Evolutionary conservation across 805 yeast genomes (phyloP), one percentile per base, ranked within the genome.

Genomic region (Ogataea paradorogensis): DNA sequence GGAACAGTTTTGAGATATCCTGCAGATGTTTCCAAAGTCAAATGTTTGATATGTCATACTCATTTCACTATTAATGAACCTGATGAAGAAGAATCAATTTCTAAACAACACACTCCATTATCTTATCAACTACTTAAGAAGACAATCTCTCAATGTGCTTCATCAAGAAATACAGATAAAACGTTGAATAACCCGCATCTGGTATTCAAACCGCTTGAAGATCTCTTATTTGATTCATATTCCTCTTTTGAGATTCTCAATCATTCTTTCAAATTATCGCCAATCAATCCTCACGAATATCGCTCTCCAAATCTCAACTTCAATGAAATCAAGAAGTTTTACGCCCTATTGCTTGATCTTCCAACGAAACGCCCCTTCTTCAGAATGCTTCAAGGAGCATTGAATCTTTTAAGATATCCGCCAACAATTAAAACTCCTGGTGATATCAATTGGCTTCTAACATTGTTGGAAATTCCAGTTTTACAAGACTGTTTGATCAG

Each of bases 381-480:
- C 46, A 70, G 67, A 35, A 67, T 88, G 25, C 56, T 87, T 14
- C 50, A 65, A 4, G 76, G 82, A 0, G 71, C 76, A 2, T 63
- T 74, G 31, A 69, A 69, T 6, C 63, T 80, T 2, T 59, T 87
- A 15, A 76, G 73, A 42, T 68, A 79, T 20, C 79, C 80, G 1
- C 65, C 69, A 5, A 55, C 54, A 0, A 45, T 67, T 28, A 56
- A 66, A 7, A 62, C 67, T 9, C 73, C 81, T 0, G 49, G 61
- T 1, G 67, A 74, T 15, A 57, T 80, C 21, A 57, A 66, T 30
- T 84, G 87, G 82, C 50, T 86, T 1, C 60, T 86, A 13, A 76
- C 86, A 3, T 61, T 86, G 9, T 59, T 83, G 36, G 90, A 84
- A 43, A 76, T 82, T 22, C 96, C 96, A 0, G 67, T 74, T 5